These are phyloP conservation scores for Periconia macrospinosa DNA, from an alignment of 2,329 filamentous ascomycete genomes.

Conservation along the genomic window DNA sequence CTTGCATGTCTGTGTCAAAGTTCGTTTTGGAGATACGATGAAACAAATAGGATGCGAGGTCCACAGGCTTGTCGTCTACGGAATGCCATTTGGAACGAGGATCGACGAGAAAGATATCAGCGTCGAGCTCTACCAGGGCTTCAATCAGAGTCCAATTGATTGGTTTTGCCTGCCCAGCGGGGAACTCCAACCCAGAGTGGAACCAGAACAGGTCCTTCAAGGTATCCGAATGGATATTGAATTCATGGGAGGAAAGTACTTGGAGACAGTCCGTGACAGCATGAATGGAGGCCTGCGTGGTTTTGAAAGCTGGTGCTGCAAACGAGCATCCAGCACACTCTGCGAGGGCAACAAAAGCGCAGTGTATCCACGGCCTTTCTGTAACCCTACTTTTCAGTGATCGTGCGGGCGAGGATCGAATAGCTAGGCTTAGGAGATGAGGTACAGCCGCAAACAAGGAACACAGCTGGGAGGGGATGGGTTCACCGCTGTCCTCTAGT, in stretches of 20 bases:
- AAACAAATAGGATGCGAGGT: slow-evolving; percentile 33
- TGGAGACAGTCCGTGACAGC: slow-evolving; percentile 28
- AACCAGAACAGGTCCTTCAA: slow-evolving; percentile 39
- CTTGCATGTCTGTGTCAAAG: slow-evolving; percentile 12
- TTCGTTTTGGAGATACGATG: slow-evolving; percentile 28
- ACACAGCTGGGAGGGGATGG: slow-evolving; percentile 20
- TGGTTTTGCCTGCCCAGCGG: slow-evolving; percentile 15
- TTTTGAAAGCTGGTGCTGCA: slow-evolving; percentile 21
- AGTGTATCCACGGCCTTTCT: slow-evolving; percentile 50
- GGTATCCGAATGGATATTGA: slow-evolving; percentile 29
- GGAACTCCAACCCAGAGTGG: slow-evolving; percentile 36
- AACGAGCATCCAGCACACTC: slow-evolving; percentile 38
- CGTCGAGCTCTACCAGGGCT: slow-evolving; percentile 35
- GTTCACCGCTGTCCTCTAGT: slow-evolving; percentile 28
- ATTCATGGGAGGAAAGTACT: slow-evolving; percentile 25
- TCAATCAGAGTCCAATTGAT: slow-evolving; percentile 37
- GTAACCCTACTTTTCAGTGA: slow-evolving; percentile 44
- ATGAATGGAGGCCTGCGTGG: slow-evolving; percentile 19
- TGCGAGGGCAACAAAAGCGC: slow-evolving; percentile 40
- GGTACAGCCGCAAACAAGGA: slow-evolving; percentile 31
- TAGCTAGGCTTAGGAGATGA: slow-evolving; percentile 44
- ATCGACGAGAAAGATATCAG: slow-evolving; percentile 34
- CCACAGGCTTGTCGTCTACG: slow-evolving; percentile 17
- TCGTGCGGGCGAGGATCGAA: slow-evolving; percentile 44
- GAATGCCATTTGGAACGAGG: slow-evolving; percentile 11